A percentile compares a stretch with the other conserved stretches of the same genome.
Conservation (phyloP, 2,329 filamentous ascomycete genomes). For the Penicillium rolfsii region DNA sequence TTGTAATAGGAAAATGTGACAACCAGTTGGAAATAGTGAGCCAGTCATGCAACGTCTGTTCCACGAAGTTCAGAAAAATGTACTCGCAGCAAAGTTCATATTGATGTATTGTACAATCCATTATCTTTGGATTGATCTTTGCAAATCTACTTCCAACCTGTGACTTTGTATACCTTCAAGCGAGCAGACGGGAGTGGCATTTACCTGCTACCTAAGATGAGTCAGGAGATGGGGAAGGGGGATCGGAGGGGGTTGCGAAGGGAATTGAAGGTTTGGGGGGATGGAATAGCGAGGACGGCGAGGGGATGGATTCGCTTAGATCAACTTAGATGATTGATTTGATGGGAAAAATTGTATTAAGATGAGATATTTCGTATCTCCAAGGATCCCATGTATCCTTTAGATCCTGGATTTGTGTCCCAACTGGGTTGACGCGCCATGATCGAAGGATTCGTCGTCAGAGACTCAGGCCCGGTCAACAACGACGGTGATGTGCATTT, state of each 20-base stretch:
- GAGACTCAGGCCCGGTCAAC: neutral
- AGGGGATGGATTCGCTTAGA: neutral
- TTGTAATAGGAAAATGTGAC: too few relatives aligned
- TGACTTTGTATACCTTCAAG: too few relatives aligned
- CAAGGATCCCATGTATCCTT: neutral
- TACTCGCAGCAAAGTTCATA: too few relatives aligned
- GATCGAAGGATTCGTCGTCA: neutral
- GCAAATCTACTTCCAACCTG: too few relatives aligned
- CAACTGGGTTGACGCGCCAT: neutral
- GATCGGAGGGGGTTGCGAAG: neutral
- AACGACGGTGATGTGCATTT: neutral
- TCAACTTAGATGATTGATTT: too few relatives aligned
- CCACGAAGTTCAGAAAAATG: too few relatives aligned
- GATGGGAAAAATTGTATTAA: neutral
- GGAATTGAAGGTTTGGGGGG: neutral
- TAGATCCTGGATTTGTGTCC: neutral
- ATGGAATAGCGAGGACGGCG: neutral
- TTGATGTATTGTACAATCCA: too few relatives aligned
- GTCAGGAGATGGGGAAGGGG: neutral
- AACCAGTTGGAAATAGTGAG: too few relatives aligned
- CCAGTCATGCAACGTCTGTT: too few relatives aligned
- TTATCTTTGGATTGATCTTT: too few relatives aligned
- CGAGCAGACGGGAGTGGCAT: too few relatives aligned
- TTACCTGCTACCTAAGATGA: neutral
- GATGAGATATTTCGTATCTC: neutral